Conservation (phyloP, 495 filamentous ascomycete species). For the Evernia prunastri region DNA sequence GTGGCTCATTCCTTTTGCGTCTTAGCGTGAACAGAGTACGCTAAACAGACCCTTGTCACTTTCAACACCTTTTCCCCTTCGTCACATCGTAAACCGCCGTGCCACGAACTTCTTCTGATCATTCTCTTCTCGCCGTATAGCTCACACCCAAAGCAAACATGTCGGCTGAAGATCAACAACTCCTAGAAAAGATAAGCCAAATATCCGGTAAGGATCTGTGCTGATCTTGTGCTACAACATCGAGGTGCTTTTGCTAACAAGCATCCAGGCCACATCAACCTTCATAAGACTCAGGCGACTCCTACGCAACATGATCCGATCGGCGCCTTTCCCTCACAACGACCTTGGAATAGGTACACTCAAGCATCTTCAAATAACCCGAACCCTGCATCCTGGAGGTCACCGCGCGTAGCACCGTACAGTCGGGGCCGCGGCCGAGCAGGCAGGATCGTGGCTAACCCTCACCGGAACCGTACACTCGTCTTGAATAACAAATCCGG, state of each 20-base stretch:
- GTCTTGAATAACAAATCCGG: slow-evolving; percentile 55
- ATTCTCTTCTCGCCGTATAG: not conserved
- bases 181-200: slow-evolving; percentile 67
- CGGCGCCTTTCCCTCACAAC: not conserved
- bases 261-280: slow-evolving; percentile 68
- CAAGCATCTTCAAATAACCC: slow-evolving; percentile 23
- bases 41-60: not conserved
- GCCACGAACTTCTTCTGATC: not conserved
- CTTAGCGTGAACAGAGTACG: not conserved
- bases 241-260: slow-evolving; percentile 30
- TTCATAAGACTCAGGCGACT: slow-evolving; percentile 61
- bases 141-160: slow-evolving; percentile 34
- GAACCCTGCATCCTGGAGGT: slow-evolving; percentile 21
- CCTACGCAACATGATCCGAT: slow-evolving; percentile 25
- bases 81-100: not conserved
- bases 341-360: slow-evolving; percentile 20
- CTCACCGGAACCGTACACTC: slow-evolving; percentile 65
- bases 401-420: slow-evolving; percentile 37
- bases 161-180: slow-evolving; percentile 62
- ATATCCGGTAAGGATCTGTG: slow-evolving; percentile 56
- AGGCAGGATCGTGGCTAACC: slow-evolving; percentile 31
- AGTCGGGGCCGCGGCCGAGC: slow-evolving; percentile 41
- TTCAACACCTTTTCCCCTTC: not conserved
- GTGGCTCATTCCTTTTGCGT: no score
- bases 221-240: slow-evolving; percentile 27